Base-by-base conservation (phyloP, 345 rosid genomes). In the Lenwebbia sp. region DNA sequence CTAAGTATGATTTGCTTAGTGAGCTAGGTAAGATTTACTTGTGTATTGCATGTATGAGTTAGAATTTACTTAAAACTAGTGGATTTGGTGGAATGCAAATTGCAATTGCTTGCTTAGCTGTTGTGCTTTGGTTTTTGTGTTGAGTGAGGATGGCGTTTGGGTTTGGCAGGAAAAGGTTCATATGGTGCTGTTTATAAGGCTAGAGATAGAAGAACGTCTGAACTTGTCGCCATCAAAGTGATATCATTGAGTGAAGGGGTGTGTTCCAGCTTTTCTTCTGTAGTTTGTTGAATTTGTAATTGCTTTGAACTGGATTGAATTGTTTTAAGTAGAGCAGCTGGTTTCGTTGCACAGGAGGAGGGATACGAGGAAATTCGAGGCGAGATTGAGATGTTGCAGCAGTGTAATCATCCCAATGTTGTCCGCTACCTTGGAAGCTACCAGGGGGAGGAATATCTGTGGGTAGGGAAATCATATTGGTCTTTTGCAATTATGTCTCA, bases 311-410 rank as follows among this genome's bases (percentile, higher is more conserved):
- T 13, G 62, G 55, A 47, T 13, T 23, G 82, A 55, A 23, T 33
- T 85, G 83, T 55, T 44, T 85, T 76, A 65, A 52, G 54, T n/a
- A 52, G 52, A 40, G 44, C 40, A 44, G 40, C 74, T 82, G 17
- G 85, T 40, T 17, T 40, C 9, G 3, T 57, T 93, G 82, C 86
- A 13, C 88, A 97, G 99, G 99, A 97, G 93, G 99, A 96, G 89
- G 99, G 99, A 1, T 97, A 96, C 87, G 99, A 97, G 91, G 99
- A 97, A 90, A 96, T 97, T 55, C 93, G 99, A 14, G 99, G 99
- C 53, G 99, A 97, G 91, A 97, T 97, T 87, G 99, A 97, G 95
- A 97, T 97, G 99, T 86, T 97, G 93, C 99, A 96, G 91, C 99
- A 96, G 83, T 96, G 99, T 88, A 95, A 92, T 87, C 98, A 97